Evolutionary conservation across 768 basidiomycete species (phyloP).

Genomic region (Phanerochaete sordida): DNA sequence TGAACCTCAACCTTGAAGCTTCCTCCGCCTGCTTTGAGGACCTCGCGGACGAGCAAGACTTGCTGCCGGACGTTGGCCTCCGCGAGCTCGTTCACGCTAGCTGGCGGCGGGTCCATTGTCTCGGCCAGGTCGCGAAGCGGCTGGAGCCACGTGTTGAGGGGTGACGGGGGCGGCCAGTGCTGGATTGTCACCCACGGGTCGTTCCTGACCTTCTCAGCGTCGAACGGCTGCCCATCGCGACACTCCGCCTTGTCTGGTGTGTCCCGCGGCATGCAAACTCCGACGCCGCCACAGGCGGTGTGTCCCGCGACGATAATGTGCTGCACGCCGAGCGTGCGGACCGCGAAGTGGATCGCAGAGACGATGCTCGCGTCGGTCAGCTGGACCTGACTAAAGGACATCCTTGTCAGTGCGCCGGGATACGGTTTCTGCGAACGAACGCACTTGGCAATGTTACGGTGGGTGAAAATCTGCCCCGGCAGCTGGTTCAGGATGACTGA

Average conservation of each 20-base stretch:
- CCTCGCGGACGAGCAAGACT: neutral
- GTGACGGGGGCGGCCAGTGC: constrained; percentile 7
- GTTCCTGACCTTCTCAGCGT: neutral
- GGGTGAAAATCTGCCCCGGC: constrained; percentile 78
- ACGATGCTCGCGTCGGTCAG: constrained; percentile 65
- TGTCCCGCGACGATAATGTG: constrained; percentile 14
- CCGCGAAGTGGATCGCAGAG: constrained; percentile 72
- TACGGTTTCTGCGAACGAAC: constrained; percentile 16
- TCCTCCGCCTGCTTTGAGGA: neutral
- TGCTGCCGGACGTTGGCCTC: constrained; percentile 6
- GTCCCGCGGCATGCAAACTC: constrained; percentile 2
- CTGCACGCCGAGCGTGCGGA: constrained; percentile 37
- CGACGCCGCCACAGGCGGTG: constrained; percentile 12
- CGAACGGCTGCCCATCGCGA: no score
- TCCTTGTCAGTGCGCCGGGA: neutral
- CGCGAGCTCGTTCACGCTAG: neutral
- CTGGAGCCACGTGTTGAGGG: constrained; percentile 7
- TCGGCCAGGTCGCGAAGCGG: constrained; percentile 1
- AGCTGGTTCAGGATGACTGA: constrained; percentile 58
- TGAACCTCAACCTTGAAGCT: neutral
- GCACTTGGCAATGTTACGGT: constrained; percentile 85
- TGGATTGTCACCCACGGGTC: neutral
- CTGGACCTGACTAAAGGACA: constrained; percentile 59
- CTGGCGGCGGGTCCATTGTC: neutral
- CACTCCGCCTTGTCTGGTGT: neutral